These are phyloP conservation scores for Selenicereus undatus DNA, from an alignment of 148 eudicot species.

Conservation along the genomic window DNA sequence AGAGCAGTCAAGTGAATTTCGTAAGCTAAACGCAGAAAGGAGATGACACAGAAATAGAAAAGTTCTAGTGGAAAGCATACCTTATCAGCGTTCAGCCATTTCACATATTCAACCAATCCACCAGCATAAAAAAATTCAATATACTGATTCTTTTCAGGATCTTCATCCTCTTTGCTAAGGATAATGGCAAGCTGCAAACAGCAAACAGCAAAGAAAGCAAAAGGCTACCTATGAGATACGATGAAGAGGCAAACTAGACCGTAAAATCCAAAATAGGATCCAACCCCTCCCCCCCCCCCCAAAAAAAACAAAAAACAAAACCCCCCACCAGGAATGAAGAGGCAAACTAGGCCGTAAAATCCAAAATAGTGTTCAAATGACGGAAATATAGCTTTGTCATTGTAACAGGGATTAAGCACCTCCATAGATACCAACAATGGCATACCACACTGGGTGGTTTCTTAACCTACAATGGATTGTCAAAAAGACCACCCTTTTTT, in stretches of 20 bases:
- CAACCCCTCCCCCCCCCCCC: neutral
- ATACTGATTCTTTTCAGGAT: conserved; percentile 51
- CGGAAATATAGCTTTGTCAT: neutral
- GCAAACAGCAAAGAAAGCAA: conserved; percentile 20
- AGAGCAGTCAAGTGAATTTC: conserved; percentile 26
- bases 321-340: neutral
- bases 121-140: conserved; percentile 87
- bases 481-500: too few relatives aligned
- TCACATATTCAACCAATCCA: conserved; percentile 87
- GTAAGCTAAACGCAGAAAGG: conserved; percentile 13
- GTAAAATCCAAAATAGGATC: neutral
- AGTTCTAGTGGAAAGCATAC: conserved; percentile 24
- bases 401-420: neutral
- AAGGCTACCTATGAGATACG: conserved; percentile 1
- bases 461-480: too few relatives aligned
- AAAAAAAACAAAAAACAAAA: neutral
- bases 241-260: neutral
- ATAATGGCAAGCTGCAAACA: conserved; percentile 63
- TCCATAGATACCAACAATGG: too few relatives aligned
- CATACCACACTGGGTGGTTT: too few relatives aligned
- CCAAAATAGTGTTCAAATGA: neutral
- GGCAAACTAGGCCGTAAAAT: too few relatives aligned
- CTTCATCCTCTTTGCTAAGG: conserved; percentile 59
- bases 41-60: neutral
- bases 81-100: conserved; percentile 93